Conservation (phyloP, 192 early-diverging fungal genomes). For the Coemansia sp. region DNA sequence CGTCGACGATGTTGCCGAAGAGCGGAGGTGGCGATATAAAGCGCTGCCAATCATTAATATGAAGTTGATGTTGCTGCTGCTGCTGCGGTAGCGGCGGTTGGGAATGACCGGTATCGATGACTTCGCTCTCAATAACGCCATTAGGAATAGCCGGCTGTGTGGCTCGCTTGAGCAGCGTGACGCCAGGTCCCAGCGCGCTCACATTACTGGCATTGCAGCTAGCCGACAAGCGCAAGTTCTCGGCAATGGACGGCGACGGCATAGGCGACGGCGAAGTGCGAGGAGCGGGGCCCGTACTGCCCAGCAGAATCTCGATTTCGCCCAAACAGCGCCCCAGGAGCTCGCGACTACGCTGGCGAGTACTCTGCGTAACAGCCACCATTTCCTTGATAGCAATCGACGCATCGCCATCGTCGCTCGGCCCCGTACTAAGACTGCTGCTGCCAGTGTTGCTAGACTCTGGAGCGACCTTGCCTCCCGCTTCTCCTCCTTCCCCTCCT, state of each 20-base stretch:
- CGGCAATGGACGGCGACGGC: background rate
- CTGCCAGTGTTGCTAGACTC: too few relatives aligned
- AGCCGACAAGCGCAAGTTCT: background rate
- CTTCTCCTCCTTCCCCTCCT: too few relatives aligned
- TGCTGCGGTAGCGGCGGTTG: too few relatives aligned
- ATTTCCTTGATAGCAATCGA: constrained; percentile 2
- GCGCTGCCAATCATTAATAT: too few relatives aligned
- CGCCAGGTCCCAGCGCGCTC: too few relatives aligned
- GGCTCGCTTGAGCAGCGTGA: background rate
- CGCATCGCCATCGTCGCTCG: background rate
- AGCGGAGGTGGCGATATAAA: too few relatives aligned
- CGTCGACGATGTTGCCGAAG: too few relatives aligned
- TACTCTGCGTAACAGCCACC: constrained; percentile 14
- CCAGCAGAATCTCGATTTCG: constrained; percentile 34
- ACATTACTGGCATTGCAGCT: too few relatives aligned
- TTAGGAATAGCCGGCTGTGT: background rate
- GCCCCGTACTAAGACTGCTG: background rate
- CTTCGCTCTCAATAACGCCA: constrained; percentile 36
- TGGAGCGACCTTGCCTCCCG: too few relatives aligned
- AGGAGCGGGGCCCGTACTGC: background rate
- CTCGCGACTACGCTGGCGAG: constrained; percentile 16
- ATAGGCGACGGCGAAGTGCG: too few relatives aligned
- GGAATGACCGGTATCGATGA: too few relatives aligned
- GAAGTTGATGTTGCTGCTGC: background rate
- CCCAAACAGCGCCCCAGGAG: constrained; percentile 28